Evolutionary conservation across 345 rosid species (phyloP), one percentile per base, ranked within the genome.

Genomic region (Brassica rapa): DNA sequence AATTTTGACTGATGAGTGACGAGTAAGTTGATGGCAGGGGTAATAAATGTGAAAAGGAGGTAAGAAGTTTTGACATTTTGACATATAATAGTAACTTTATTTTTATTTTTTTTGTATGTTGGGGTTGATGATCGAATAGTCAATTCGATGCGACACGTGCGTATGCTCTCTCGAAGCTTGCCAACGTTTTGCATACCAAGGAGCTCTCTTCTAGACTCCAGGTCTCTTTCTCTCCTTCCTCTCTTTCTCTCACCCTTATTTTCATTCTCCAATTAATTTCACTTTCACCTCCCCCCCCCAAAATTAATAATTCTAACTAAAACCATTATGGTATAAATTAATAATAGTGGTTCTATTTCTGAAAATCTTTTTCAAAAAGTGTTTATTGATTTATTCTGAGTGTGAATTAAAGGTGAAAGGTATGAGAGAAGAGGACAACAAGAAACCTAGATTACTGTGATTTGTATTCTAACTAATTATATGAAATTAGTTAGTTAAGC

Each of bases 151-250:
- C 98, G 79, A 91, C 99, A 89, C 98, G 96, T 87, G 98, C 99
- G 4, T 93, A 93, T 74, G 97, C 99, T 76, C 92, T 93, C 86
- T 96, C 99, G 86, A 96, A 93, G 90, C 98, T 96, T 39, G 94
- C 98, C 25, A 96, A 93, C 78, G 93, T 96, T 80, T 78, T 96
- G 88, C 98, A 96, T 85, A 89, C 99, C 83, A 88, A 87, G 86
- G 96, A 93, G 85, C 94, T 93, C 79, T 93, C 93, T 64, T 85
- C 77, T 78, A 86, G 84, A 74, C 90, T 96, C 78, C 84, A 88
- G 93, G 98, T 91, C 73, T 71, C 81, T 53, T 25, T 71, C 84
- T 81, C 80, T 76, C 80, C 37, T 56, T 2, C 5, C 46, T 19
- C 37, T 6, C 61, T 14, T 15, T 39, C 73, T 55, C 56, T 49